phyloP scores from a whole-genome alignment of 352 stramenopile species.

The Phytophthora palmivora region DNA sequence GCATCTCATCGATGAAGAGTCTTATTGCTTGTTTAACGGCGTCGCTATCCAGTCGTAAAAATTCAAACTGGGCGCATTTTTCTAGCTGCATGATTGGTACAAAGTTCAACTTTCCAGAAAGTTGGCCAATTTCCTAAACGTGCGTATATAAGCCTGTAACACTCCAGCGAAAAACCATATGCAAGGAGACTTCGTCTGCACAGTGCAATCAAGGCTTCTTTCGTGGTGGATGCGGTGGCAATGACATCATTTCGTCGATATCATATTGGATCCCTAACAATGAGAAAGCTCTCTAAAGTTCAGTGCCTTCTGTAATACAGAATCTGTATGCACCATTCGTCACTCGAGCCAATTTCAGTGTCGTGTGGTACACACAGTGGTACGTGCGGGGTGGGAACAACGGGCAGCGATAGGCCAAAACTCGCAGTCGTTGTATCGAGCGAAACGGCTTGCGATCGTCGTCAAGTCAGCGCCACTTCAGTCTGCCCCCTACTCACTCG shows the following conservation, averaged over 20 bases:
- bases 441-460: conserved; percentile 18
- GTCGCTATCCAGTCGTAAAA: conserved; percentile 2
- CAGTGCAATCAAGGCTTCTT: not conserved
- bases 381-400: conserved; percentile 1
- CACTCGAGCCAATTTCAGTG: no score
- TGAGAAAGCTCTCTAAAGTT: no score
- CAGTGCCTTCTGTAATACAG: no score
- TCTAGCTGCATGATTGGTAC: no score
- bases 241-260: no score
- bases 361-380: not conserved
- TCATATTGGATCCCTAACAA: no score
- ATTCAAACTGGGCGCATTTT: not conserved
- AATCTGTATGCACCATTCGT: no score
- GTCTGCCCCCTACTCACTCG: conserved; percentile 4
- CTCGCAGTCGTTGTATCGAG: conserved; percentile 11
- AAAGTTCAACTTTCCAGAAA: conserved; percentile 2
- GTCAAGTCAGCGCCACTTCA: conserved; percentile 22
- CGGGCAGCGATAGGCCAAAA: conserved; percentile 9
- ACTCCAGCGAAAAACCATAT: conserved; percentile 1
- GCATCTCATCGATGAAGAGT: no score
- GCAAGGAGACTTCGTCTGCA: not conserved
- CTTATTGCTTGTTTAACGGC: not conserved
- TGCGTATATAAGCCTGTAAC: not conserved
- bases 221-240: no score
- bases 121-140: conserved; percentile 1